Conservation (phyloP, 768 basidiomycete genomes). For the Lactarius deliciosus region DNA sequence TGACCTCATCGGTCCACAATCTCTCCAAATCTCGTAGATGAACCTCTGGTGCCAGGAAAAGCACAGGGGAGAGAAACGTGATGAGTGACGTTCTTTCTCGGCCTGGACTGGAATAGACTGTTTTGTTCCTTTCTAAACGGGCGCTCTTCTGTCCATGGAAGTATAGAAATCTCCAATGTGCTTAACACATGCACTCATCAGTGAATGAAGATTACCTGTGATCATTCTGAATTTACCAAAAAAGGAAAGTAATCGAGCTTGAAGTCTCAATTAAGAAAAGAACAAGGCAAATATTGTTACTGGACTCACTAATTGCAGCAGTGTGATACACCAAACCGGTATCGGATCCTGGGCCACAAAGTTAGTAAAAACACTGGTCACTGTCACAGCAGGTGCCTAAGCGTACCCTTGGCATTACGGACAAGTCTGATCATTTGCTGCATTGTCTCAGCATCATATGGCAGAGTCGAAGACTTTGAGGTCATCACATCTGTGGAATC, state of each 20-base stretch:
- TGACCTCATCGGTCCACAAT: constrained; percentile 22
- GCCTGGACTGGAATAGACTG: constrained; percentile 6
- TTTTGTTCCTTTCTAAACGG: constrained; percentile 15
- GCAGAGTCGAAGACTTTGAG: constrained; percentile 18
- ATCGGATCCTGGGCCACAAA: neutral
- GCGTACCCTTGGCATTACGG: constrained; percentile 14
- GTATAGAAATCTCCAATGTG: constrained; percentile 26
- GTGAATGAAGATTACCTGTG: neutral
- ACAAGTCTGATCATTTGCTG: constrained; percentile 20
- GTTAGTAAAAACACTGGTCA: neutral
- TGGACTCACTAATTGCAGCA: constrained; percentile 16
- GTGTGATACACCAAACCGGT: constrained; percentile 1
- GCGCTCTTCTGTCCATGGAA: constrained; percentile 27
- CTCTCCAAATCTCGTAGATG: constrained; percentile 26
- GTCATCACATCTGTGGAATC: constrained; percentile 23
- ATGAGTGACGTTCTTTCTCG: constrained; percentile 18
- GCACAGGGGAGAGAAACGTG: constrained; percentile 18
- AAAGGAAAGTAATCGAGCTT: constrained; percentile 25
- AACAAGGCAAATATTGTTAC: neutral
- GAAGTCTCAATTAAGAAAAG: neutral
- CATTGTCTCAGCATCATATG: constrained; percentile 18
- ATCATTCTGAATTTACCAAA: constrained; percentile 15
- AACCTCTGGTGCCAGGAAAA: constrained; percentile 27
- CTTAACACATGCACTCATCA: neutral
- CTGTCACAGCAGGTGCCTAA: too few relatives aligned